Base-by-base conservation (phyloP, 306 rosid species). In the Leucaena leucocephala region DNA sequence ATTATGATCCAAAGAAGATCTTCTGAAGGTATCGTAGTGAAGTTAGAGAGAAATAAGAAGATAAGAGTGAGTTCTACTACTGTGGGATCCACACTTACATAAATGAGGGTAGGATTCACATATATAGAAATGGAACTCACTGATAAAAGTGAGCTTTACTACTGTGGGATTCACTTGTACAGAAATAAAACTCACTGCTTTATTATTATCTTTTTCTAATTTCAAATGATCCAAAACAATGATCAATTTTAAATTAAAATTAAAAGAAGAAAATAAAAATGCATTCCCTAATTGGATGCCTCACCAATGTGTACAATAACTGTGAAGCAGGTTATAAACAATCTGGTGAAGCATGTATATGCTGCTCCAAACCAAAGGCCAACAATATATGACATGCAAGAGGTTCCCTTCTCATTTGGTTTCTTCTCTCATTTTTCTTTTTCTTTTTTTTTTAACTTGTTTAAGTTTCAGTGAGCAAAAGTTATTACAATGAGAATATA, bases 331-430 rank as follows among this genome's bases (percentile, higher is more conserved):
- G 93, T 88, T 33, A 64, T 90, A 63, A 46, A 76, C 74, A 13
- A 77, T 80, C 76, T 96, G 92, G 99, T 96, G 80, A 96, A 75
- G 69, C 89, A 91, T 82, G 84, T 62, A 76, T 88, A 81, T 81
- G 88, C 99, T 75, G 93, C 99, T 66, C 99, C 99, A 49, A 93
- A 89, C 85, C 99, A 93, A 90, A 78, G 63, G 27, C 83, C 91
- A 80, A 80, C 82, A 59, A 91, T 96, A 80, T 71, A 82, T 69
- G 88, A 84, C 83, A 91, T 93, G 94, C 85, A 90, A 73, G 98
- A 96, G 97, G 98, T 95, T 43, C 73, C 80, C 78, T 63, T 80
- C 48, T 79, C 74, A 48, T 63, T 34, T 48, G 52, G 46, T 61
- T 57, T 76, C 50, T 67, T 55, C 54, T 40, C 57, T 21, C 4